phyloP scores from a whole-genome alignment of 345 rosid genomes.

The Raphanus sativus region DNA sequence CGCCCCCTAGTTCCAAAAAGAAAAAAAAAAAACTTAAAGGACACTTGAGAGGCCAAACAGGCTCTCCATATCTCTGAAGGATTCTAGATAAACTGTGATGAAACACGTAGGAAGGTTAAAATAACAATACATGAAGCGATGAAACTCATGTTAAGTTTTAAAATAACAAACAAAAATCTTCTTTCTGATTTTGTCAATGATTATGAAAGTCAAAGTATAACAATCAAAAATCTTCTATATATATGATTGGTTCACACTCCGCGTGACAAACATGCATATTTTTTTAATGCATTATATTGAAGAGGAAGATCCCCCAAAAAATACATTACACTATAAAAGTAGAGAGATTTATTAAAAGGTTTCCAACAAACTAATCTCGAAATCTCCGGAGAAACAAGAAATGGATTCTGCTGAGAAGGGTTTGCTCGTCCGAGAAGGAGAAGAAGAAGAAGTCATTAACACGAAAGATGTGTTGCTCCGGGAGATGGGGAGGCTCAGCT shows the following conservation, averaged over 20 bases:
- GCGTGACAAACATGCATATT: neutral
- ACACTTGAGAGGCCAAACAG: no score
- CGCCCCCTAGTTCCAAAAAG: no score
- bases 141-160: no score
- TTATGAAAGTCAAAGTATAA: neutral
- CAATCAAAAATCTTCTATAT: neutral
- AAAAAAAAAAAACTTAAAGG: no score
- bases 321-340: neutral
- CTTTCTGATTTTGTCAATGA: neutral
- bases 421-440: neutral
- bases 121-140: no score
- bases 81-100: no score
- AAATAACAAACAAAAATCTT: neutral
- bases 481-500: conserved; percentile 52
- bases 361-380: neutral
- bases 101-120: no score
- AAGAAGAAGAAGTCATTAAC: neutral
- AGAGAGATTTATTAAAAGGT: neutral
- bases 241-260: neutral
- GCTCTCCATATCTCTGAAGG: no score
- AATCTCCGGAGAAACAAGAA: neutral
- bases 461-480: neutral
- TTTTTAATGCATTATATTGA: neutral
- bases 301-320: neutral
- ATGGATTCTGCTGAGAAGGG: neutral